A percentile compares a stretch with the other conserved stretches of the same genome.
phyloP scores from a whole-genome alignment of 2,329 filamentous ascomycete species.

The Sarocladium brachiariae region DNA sequence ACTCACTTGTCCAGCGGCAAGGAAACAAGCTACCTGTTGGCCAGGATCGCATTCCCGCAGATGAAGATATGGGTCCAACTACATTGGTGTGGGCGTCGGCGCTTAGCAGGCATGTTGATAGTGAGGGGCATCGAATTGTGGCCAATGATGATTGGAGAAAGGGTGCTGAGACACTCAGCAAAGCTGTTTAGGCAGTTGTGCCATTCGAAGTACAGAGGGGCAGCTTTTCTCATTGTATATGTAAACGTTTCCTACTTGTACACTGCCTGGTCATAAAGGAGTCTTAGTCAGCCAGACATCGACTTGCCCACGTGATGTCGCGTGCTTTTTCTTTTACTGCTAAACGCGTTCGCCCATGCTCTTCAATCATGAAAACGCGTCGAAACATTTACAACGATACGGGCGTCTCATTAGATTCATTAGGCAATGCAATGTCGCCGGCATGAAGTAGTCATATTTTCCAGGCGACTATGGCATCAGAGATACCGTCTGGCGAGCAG shows the following conservation, averaged over 20 bases:
- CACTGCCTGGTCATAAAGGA: too few relatives aligned
- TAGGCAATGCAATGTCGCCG: background rate
- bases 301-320: conserved; percentile 11
- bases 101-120: conserved; percentile 11
- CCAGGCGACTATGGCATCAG: background rate
- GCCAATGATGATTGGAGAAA: conserved; percentile 5
- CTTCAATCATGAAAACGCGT: background rate
- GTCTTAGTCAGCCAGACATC: background rate
- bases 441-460: background rate
- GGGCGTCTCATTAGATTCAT: background rate
- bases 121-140: conserved; percentile 10
- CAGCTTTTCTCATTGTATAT: too few relatives aligned
- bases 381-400: background rate
- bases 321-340: conserved; percentile 3
- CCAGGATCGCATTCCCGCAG: background rate
- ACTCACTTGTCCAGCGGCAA: conserved; percentile 5
- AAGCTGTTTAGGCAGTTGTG: background rate
- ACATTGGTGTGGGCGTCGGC: conserved; percentile 12
- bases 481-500: conserved; percentile 6
- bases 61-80: background rate
- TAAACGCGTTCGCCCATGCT: background rate
- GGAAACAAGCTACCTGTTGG: background rate
- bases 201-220: too few relatives aligned
- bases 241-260: too few relatives aligned
- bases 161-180: background rate